A percentile compares a stretch with the other conserved stretches of the same genome.
Evolutionary conservation across 176 grass and related monocot genomes (phyloP).

Genomic region (Eragrostis curvula): DNA sequence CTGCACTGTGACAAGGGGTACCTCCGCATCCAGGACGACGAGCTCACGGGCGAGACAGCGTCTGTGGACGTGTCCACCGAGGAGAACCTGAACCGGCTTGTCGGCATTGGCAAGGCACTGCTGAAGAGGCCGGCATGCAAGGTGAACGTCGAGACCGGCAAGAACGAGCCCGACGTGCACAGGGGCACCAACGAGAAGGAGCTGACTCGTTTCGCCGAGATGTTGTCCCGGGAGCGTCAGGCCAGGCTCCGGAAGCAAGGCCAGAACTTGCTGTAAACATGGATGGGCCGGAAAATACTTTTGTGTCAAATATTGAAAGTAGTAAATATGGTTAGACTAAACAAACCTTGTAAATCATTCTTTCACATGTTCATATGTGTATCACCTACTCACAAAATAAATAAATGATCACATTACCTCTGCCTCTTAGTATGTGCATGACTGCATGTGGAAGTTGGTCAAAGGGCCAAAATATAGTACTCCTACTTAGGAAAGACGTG

Average conservation of each 20-base stretch:
- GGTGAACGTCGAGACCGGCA: conserved; percentile 61
- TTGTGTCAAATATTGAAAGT: neutral
- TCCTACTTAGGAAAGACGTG: no score
- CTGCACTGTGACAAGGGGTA: conserved; percentile 41
- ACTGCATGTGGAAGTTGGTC: no score
- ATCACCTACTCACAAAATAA: no score
- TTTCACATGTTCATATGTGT: neutral
- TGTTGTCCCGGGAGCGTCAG: conserved; percentile 37
- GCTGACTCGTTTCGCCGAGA: conserved; percentile 28
- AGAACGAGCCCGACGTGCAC: neutral
- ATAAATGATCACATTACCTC: no score
- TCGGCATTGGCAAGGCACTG: conserved; percentile 47
- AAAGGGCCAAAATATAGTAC: no score
- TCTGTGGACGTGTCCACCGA: conserved; percentile 46
- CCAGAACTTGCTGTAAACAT: neutral
- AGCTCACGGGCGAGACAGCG: conserved; percentile 19
- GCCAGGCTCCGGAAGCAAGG: conserved; percentile 30
- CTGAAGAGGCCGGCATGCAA: conserved; percentile 43
- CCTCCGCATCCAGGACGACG: conserved; percentile 68
- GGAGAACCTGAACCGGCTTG: conserved; percentile 48
- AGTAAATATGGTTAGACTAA: neutral
- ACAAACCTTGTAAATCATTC: neutral
- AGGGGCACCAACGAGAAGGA: conserved; percentile 60
- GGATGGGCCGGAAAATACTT: neutral
- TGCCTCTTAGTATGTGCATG: no score